phyloP scores from a whole-genome alignment of 805 yeast genomes.

The Candida hungchunana region DNA sequence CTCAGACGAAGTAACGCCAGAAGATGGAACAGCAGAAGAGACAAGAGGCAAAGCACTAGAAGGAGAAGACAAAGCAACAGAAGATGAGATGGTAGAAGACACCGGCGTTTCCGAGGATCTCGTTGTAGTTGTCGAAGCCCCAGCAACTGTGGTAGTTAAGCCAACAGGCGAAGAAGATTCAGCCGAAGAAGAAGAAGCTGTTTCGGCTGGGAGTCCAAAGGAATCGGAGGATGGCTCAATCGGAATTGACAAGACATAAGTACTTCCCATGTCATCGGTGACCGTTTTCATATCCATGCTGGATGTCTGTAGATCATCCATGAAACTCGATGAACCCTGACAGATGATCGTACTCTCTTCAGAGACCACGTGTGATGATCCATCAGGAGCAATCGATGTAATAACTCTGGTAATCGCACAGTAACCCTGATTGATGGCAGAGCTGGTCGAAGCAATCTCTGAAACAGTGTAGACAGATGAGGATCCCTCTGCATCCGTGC shows the following conservation, averaged over 20 bases:
- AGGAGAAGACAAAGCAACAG: too few species aligned
- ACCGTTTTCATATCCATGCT: conserved; percentile 9
- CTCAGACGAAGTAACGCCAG: background rate
- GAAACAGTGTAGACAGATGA: conserved; percentile 7
- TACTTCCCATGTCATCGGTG: conserved; percentile 10
- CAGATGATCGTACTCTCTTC: conserved; percentile 13
- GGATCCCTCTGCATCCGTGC: conserved; percentile 11
- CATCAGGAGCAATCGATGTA: conserved; percentile 9
- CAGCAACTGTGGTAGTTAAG: background rate
- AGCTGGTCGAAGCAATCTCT: conserved; percentile 12
- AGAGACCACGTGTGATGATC: conserved; percentile 4
- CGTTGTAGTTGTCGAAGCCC: background rate
- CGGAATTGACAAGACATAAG: conserved; percentile 6
- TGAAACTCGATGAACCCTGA: conserved; percentile 3
- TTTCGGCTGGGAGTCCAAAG: too few species aligned
- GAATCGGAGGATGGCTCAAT: conserved; percentile 3
- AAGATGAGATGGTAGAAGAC: too few species aligned
- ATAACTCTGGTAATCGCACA: conserved; percentile 13
- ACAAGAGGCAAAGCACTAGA: too few species aligned
- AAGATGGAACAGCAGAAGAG: too few species aligned
- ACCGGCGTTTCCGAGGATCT: too few species aligned
- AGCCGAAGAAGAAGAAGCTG: too few species aligned
- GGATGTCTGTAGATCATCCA: conserved; percentile 5
- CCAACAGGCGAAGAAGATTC: background rate
- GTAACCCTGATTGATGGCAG: conserved; percentile 13